Percentiles rank a stretch among this genome's conserved stretches.
Conservation (phyloP, 306 rosid genomes). For the Vigna unguiculata region DNA sequence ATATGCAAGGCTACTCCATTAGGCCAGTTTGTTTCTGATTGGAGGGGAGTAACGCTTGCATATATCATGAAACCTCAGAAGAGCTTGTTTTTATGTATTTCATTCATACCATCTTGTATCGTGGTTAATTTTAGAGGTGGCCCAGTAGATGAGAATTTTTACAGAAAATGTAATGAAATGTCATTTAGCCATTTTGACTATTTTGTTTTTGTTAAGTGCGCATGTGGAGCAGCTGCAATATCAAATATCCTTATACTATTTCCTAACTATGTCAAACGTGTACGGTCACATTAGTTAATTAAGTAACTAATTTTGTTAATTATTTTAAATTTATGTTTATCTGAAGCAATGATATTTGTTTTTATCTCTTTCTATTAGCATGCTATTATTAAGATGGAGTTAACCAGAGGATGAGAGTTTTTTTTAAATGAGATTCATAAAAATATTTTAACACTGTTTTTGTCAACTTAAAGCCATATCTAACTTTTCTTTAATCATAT, state of each 20-base stretch:
- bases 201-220: slow-evolving; percentile 31
- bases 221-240: slow-evolving; percentile 31
- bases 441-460: too few relatives aligned
- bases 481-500: too few relatives aligned
- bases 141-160: slow-evolving; percentile 45
- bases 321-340: background rate
- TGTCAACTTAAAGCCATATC: too few relatives aligned
- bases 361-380: too few relatives aligned
- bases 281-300: background rate
- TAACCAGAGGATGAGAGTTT: too few relatives aligned
- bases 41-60: slow-evolving; percentile 43
- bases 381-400: too few relatives aligned
- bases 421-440: too few relatives aligned
- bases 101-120: slow-evolving; percentile 24
- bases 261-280: background rate
- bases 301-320: background rate
- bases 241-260: background rate
- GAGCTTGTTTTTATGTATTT: slow-evolving; percentile 18
- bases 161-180: slow-evolving; percentile 49
- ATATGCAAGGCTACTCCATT: slow-evolving; percentile 44
- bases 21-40: slow-evolving; percentile 44
- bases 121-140: slow-evolving; percentile 48
- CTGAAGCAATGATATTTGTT: too few relatives aligned
- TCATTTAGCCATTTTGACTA: slow-evolving; percentile 44
- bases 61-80: slow-evolving; percentile 47